Conservation (phyloP, 2,329 filamentous ascomycete species). For the Ilyonectria destructans region DNA sequence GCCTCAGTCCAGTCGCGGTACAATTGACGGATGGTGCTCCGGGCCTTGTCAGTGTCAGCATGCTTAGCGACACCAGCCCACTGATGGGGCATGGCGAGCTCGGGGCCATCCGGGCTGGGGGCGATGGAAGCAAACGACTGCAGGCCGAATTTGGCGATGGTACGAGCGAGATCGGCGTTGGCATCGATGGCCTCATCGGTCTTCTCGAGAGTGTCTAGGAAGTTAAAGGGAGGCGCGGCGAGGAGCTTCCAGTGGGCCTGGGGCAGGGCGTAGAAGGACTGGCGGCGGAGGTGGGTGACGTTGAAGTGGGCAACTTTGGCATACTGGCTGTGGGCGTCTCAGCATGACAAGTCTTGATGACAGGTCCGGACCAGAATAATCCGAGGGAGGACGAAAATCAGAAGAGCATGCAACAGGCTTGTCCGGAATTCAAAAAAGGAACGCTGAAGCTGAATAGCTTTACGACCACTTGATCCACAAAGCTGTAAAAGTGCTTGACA, state of each 20-base stretch:
- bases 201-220: conserved; percentile 83
- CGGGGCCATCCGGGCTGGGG: conserved; percentile 55
- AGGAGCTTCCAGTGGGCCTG: conserved; percentile 88
- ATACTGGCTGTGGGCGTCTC: conserved; percentile 77
- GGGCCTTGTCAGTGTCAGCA: conserved; percentile 89
- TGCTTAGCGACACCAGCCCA: conserved; percentile 82
- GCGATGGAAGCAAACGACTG: conserved; percentile 74
- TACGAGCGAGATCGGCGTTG: conserved; percentile 87
- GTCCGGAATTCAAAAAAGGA: neutral
- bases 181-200: conserved; percentile 91
- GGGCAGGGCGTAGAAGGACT: conserved; percentile 93
- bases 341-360: conserved; percentile 32
- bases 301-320: conserved; percentile 89
- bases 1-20: conserved; percentile 95
- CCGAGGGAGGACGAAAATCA: neutral
- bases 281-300: conserved; percentile 90
- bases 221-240: conserved; percentile 84
- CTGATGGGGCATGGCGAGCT: conserved; percentile 68
- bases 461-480: conserved; percentile 16
- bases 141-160: conserved; percentile 81
- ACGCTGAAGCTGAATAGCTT: neutral
- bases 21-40: conserved; percentile 93
- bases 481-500: neutral
- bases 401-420: conserved; percentile 22
- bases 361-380: conserved; percentile 5